These are phyloP conservation scores for Paramarasmius palmivorus DNA, from an alignment of 1,284 basidiomycete species.

Conservation along the genomic window DNA sequence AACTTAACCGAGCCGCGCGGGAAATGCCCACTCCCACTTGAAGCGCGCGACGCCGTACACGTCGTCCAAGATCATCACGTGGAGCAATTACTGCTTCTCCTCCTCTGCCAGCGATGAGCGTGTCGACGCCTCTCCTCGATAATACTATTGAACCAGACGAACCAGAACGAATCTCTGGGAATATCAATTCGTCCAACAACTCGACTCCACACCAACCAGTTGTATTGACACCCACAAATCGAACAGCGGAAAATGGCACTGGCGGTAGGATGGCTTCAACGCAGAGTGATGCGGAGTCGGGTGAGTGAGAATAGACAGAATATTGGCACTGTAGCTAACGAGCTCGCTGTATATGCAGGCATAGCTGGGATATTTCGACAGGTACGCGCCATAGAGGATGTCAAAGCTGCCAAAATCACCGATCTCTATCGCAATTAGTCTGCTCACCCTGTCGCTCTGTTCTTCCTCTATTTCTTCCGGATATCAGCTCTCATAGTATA, in stretches of 20 bases:
- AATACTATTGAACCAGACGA: constrained; percentile 75
- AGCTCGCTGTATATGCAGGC: constrained; percentile 39
- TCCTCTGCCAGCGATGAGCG: constrained; percentile 36
- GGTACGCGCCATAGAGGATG: constrained; percentile 47
- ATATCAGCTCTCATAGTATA: constrained; percentile 85
- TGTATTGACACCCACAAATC: constrained; percentile 57
- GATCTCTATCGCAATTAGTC: constrained; percentile 67
- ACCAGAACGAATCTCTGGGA: constrained; percentile 33
- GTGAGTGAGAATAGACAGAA: constrained; percentile 35
- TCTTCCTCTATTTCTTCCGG: constrained; percentile 86
- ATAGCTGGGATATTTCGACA: constrained; percentile 75
- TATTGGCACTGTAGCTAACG: background rate
- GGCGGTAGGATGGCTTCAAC: constrained; percentile 53
- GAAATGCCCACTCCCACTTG: too few relatives aligned
- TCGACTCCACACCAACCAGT: constrained; percentile 40
- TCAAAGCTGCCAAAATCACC: too few relatives aligned
- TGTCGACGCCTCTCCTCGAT: constrained; percentile 57
- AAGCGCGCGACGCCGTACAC: too few relatives aligned
- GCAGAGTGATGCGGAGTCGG: constrained; percentile 68
- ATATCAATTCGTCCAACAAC: constrained; percentile 33
- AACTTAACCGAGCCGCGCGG: too few relatives aligned
- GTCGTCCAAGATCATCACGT: background rate
- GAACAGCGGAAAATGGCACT: constrained; percentile 30
- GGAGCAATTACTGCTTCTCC: constrained; percentile 7
- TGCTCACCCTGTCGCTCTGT: constrained; percentile 81